A percentile compares a stretch with the other conserved stretches of the same genome.
These are phyloP conservation scores for Fusarium staphyleae DNA, from an alignment of 2,329 filamentous ascomycete genomes.

Conservation along the genomic window DNA sequence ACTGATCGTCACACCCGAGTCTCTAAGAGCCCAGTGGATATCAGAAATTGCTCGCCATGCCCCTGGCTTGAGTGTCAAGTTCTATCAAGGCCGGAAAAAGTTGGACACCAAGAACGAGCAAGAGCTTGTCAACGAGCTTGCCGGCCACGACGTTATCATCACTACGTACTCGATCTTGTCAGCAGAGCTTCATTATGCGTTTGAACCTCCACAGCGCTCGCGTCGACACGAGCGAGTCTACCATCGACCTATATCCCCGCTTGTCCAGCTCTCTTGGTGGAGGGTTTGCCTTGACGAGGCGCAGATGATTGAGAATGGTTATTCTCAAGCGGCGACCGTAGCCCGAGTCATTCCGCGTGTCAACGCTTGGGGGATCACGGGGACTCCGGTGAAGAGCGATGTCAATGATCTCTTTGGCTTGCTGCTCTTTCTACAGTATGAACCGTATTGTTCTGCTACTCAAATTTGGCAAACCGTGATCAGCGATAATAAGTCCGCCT, in stretches of 20 bases:
- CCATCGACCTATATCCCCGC: constrained; percentile 72
- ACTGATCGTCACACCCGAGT: constrained; percentile 66
- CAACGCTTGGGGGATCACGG: constrained; percentile 92
- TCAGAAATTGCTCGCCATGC: constrained; percentile 66
- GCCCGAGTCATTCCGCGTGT: constrained; percentile 80
- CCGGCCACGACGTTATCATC: constrained; percentile 64
- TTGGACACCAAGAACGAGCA: constrained; percentile 47
- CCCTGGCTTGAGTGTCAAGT: constrained; percentile 61
- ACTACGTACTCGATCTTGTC: constrained; percentile 76
- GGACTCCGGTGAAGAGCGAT: constrained; percentile 82
- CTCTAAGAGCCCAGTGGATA: constrained; percentile 67
- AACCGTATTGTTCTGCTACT: constrained; percentile 73
- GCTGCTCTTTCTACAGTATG: constrained; percentile 78
- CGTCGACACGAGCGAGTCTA: constrained; percentile 72
- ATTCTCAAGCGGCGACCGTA: constrained; percentile 82
- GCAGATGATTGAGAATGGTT: constrained; percentile 92
- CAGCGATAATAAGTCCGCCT: constrained; percentile 65
- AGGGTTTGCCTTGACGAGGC: constrained; percentile 79
- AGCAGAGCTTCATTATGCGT: constrained; percentile 79
- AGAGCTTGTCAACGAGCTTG: constrained; percentile 54
- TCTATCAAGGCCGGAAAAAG: constrained; percentile 61
- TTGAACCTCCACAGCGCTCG: constrained; percentile 71
- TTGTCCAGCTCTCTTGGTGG: constrained; percentile 89
- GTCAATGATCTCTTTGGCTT: constrained; percentile 81
- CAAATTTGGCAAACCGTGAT: constrained; percentile 74